Base-by-base conservation (phyloP, 1,139 yeast genomes). In the Yamadazyma songkhlaensis region DNA sequence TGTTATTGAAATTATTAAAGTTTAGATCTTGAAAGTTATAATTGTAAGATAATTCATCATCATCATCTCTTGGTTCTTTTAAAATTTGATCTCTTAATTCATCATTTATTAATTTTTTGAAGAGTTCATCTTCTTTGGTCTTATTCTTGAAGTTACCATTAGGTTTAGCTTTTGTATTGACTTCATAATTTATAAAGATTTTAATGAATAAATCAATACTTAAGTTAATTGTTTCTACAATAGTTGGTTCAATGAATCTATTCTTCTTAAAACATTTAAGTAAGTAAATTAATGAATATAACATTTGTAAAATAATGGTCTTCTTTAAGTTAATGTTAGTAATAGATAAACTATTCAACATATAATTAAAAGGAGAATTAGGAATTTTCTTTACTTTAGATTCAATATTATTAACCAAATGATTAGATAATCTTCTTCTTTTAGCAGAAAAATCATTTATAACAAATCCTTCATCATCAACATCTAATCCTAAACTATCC, bases 381-480 rank as follows among this genome's bases (percentile, higher is more conserved):
- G 74, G 72, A n/a, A 71, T 57, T 28, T 59, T 62, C 31, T 49
- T 56, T 17, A 48, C 42, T 24, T 47, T 45, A 11, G 35, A 34
- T 21, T 47, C 43, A 25, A 48, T 46, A 15, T 41, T 31, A 20
- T 35, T 40, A 9, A 38, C 30, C 13, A 36, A 34, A 25, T 35
- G 48, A 30, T 40, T 41, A 30, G 39, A 44, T 9, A 40, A 36
- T 41, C 59, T 57, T 40, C 72, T 55, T 42, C 74, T 50, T 44
- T 69, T 70, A 3, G 64, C 73, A 10, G 69, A 64, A 42, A 70
- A 70, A 48, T 70, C 76, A 45, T 71, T 71, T 10, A 71, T 69
- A 2, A 71, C 72, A 51, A 69, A 69, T 11, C 77, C 76, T 46
- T 71, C 75, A 36, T 70, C 75, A 44, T 70, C 76, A 9, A 62